Base-by-base conservation (phyloP, 768 basidiomycete genomes). In the Tulasnella sp. region DNA sequence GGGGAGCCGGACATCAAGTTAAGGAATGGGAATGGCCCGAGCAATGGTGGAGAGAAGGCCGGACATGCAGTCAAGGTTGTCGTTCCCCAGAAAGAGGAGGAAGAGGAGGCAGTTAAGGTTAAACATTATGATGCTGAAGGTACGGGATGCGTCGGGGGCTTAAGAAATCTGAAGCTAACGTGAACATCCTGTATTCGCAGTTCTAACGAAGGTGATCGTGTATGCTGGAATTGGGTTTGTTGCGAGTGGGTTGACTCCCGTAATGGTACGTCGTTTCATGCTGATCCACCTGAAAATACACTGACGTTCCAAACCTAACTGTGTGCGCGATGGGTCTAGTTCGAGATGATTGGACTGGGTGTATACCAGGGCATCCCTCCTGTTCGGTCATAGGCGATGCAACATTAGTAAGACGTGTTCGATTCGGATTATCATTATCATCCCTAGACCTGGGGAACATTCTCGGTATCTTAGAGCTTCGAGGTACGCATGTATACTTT, bases 51-150 rank as follows among this genome's bases (percentile, higher is more conserved):
- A 32, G 70, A 70, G 40, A 70, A 82, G 37, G 82, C 78, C 23
- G 79, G 77, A 77, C 74, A 61, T 35, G 79, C 75, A 70, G 51
- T 83, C 78, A 74, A 77, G 73, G 73, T 82, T 61, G 84, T 85
- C 77, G 83, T 84, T 80, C 85, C 78, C 26, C 77, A 82, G 79
- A 77, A 48, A 35, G 40, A 39, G 4, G 67, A 48, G 35, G 40
- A 42, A 18, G 70, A 35, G 16, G 35, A 35, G 40, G 80, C 80
- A 51, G 86, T 85, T 67, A 85, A 85, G 72, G 86, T 90, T 61
- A 92, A 90, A 78, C 93, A 93, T 84, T 94, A 94, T 81, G 94
- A 95, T 84, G 93, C 92, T 16, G 93, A 93, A 84, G 94, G 94
- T 93, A 77, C 80, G 90, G 2, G 44, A 15, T 44, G 11, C 1